phyloP scores from a whole-genome alignment of 1,284 basidiomycete genomes.

The Cryptococcus deneoformans region DNA sequence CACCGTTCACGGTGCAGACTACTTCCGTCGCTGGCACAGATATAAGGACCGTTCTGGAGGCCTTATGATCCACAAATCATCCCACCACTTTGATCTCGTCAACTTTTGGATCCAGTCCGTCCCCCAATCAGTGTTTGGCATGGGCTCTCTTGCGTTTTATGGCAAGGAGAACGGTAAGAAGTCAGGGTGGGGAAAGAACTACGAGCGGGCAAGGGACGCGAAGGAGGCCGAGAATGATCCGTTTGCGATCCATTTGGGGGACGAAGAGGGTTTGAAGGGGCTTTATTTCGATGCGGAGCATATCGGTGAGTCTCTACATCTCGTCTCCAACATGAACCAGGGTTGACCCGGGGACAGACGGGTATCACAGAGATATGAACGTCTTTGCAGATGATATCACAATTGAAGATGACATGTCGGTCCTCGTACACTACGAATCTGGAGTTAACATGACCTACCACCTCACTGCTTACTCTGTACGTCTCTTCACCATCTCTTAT shows the following conservation, averaged over 20 bases:
- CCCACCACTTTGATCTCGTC: constrained; percentile 54
- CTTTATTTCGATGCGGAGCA: constrained; percentile 52
- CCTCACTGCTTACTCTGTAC: constrained; percentile 47
- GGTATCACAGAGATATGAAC: constrained; percentile 47
- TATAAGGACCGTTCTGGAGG: constrained; percentile 57
- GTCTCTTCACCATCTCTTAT: constrained; percentile 1
- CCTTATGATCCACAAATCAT: constrained; percentile 57
- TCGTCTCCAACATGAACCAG: not conserved
- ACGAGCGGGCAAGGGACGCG: constrained; percentile 53
- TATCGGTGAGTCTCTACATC: constrained; percentile 51
- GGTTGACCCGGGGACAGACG: constrained; percentile 20
- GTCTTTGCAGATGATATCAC: constrained; percentile 57
- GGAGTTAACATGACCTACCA: constrained; percentile 59
- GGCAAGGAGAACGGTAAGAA: constrained; percentile 54
- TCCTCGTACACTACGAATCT: constrained; percentile 55
- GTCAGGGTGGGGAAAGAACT: constrained; percentile 56
- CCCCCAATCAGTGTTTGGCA: constrained; percentile 56
- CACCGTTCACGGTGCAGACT: constrained; percentile 58
- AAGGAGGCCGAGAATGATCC: constrained; percentile 54
- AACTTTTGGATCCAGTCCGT: constrained; percentile 60
- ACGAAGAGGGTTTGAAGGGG: constrained; percentile 53
- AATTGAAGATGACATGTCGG: constrained; percentile 59
- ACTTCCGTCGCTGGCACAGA: constrained; percentile 58
- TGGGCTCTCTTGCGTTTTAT: constrained; percentile 57
- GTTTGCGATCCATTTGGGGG: constrained; percentile 56